Evolutionary conservation across 768 basidiomycete genomes (phyloP), one percentile per base, ranked within the genome.

Genomic region (Gelatoporia subvermispora): DNA sequence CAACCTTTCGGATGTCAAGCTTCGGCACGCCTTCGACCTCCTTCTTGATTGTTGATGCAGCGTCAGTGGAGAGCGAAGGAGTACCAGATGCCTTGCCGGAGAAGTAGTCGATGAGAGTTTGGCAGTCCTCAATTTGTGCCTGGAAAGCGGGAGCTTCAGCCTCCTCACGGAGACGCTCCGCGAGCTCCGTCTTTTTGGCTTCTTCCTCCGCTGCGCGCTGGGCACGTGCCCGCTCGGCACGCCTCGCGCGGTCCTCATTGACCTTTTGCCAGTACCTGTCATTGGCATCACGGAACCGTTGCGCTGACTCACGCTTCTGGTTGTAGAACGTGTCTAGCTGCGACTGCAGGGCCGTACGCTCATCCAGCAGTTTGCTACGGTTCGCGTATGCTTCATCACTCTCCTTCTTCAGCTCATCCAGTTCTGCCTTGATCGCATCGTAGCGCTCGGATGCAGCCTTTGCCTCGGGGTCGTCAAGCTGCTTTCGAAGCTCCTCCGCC

Each of bases 41-140:
- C 11, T 55, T 71, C 45, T 70, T 67, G 56, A 71, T 73, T 8
- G 65, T 52, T 25, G 65, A 48, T 35, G 74, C 65, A 24, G 65
- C 58, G 24, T 68, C 62, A n/a, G 74, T 69, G 49, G 77, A 72
- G 54, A 72, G 65, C 11, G 70, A 65, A 28, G 68, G 68, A 35
- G 70, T 68, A 13, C 72, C 76, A 35, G 70, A 70, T 38, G 69
- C 67, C 66, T 84, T 88, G 20, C 86, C 86, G 16, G 78, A 82
- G 68, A 96, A 82, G 62, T 75, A 82, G 65, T 93, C 87, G 62
- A 95, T 85, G 55, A 96, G 81, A 3, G 88, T 95, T 62, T 90
- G 86, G 71, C 93, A 97, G 65, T 98, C 96, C 72, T 98, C 92
- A 59, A 99, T 93, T 65, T 97, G 82, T 45, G 82, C 76, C 60